phyloP scores from a whole-genome alignment of 257 asterid genomes.

The Solanum peruvianum region DNA sequence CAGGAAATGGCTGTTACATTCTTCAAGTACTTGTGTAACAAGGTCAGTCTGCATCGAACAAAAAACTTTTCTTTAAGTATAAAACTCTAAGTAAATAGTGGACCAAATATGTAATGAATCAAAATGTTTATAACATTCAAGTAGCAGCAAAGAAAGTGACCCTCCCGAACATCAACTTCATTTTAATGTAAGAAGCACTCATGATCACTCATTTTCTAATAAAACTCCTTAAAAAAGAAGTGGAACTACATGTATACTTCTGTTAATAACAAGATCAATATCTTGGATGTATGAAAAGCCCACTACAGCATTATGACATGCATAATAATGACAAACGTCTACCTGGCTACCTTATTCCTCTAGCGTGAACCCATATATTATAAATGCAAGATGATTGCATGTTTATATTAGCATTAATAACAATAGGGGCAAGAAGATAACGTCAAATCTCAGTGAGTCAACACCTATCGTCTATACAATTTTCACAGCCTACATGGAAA shows the following conservation, averaged over 20 bases:
- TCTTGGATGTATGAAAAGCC: background rate
- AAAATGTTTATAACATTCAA: background rate
- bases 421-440: background rate
- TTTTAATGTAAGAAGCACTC: background rate
- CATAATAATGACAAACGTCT: background rate
- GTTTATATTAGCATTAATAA: background rate
- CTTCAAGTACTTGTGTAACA: conserved; percentile 75
- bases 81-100: background rate
- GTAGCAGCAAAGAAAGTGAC: background rate
- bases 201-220: background rate
- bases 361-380: background rate
- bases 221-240: background rate
- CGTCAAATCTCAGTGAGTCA: background rate
- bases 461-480: background rate
- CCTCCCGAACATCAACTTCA: background rate
- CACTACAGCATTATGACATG: background rate
- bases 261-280: background rate
- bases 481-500: background rate
- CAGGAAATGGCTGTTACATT: conserved; percentile 59
- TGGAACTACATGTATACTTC: background rate
- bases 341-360: background rate
- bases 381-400: background rate
- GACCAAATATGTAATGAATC: background rate
- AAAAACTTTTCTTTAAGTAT: background rate
- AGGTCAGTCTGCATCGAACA: conserved; percentile 41